Evolutionary conservation across 441 rosid genomes (phyloP).

Genomic region (Erysimum cheiri): DNA sequence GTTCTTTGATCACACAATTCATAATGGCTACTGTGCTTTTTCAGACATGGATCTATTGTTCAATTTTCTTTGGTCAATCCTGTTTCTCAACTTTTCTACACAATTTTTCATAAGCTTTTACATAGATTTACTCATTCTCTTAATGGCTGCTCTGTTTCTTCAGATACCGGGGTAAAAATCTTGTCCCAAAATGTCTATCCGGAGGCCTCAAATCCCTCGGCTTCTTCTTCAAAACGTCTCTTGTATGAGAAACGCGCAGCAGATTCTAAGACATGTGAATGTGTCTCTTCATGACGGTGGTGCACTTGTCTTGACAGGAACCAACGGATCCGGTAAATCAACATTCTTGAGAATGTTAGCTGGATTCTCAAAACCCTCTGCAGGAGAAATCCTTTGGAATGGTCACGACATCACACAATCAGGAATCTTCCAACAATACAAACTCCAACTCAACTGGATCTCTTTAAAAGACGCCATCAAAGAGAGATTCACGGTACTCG

Average conservation of each 20-base stretch:
- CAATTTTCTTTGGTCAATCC: background rate
- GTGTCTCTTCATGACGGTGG: conserved; percentile 81
- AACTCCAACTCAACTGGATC: conserved; percentile 90
- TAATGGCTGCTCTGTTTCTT: background rate
- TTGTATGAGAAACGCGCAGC: conserved; percentile 90
- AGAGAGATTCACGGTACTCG: conserved; percentile 69
- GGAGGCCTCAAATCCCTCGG: conserved; percentile 69
- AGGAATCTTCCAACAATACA: conserved; percentile 89
- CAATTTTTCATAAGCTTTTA: background rate
- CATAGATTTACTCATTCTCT: background rate
- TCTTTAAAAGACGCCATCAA: conserved; percentile 83
- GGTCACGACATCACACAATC: conserved; percentile 79
- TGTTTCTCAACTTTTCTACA: background rate
- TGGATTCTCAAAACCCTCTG: conserved; percentile 83
- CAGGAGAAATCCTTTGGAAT: conserved; percentile 90
- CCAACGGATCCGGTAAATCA: conserved; percentile 78
- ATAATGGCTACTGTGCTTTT: background rate
- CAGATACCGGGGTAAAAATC: background rate
- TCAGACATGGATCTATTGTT: background rate
- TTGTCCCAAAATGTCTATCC: conserved; percentile 52
- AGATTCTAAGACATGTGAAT: conserved; percentile 73
- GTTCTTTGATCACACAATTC: background rate
- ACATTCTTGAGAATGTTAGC: conserved; percentile 86
- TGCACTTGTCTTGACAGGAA: conserved; percentile 75
- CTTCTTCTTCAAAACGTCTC: conserved; percentile 82